phyloP scores from a whole-genome alignment of 257 asterid species.

The Rauvolfia tetraphylla region DNA sequence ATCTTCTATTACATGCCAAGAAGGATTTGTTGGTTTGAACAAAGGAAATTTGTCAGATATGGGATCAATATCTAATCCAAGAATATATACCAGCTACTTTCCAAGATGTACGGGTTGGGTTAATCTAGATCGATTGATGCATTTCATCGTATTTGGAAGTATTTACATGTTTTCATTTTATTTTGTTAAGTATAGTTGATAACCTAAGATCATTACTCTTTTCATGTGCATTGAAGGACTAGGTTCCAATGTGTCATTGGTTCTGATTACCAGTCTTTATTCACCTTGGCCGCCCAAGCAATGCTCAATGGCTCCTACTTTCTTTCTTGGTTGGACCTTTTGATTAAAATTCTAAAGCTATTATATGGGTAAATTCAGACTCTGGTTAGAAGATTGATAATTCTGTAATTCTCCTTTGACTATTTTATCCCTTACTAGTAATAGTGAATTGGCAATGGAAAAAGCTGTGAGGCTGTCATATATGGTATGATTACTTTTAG shows the following conservation, averaged over 20 bases:
- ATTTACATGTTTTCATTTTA: neutral
- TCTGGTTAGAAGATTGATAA: neutral
- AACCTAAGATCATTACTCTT: conserved; percentile 9
- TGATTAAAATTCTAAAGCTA: neutral
- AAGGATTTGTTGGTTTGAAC: neutral
- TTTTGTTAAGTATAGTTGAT: neutral
- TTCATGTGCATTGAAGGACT: neutral
- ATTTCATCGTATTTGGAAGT: neutral
- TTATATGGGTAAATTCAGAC: no score
- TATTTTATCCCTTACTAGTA: no score
- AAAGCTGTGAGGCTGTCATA: neutral
- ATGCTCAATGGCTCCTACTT: no score
- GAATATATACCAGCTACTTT: neutral
- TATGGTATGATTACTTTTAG: neutral
- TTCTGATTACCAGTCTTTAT: no score
- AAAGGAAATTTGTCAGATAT: neutral
- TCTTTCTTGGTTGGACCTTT: neutral
- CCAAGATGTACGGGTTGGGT: neutral
- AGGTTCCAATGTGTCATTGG: neutral
- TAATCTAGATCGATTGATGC: neutral
- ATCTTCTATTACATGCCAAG: no score
- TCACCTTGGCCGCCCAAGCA: no score
- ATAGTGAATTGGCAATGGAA: neutral
- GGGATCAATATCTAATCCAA: neutral
- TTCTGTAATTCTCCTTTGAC: no score